Evolutionary conservation across 192 early-diverging fungal genomes (phyloP).

Genomic region (Linnemannia exigua): DNA sequence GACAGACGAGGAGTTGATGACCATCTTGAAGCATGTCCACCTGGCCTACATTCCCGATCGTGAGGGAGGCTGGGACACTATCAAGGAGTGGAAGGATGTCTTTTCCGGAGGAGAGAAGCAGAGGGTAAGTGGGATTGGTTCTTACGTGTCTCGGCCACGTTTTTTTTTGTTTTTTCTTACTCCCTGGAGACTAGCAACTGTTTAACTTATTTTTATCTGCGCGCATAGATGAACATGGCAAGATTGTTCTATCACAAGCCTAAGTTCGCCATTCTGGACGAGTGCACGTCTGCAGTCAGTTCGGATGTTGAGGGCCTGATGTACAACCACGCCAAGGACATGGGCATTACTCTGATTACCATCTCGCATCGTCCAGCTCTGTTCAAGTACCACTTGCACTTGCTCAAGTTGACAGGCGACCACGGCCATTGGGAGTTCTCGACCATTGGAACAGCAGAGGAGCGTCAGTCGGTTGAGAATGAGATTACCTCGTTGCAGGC

Average conservation of each 20-base stretch:
- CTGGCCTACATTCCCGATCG: constrained; percentile 83
- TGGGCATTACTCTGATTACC: constrained; percentile 93
- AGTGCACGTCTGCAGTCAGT: constrained; percentile 90
- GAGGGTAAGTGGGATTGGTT: constrained; percentile 62
- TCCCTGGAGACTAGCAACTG: background rate
- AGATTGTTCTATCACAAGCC: constrained; percentile 98
- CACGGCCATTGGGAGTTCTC: constrained; percentile 89
- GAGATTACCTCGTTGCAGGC: constrained; percentile 82
- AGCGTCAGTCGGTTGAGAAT: constrained; percentile 88
- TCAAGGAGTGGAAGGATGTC: constrained; percentile 93
- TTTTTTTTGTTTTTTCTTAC: constrained; percentile 7
- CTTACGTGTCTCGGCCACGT: background rate
- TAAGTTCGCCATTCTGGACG: constrained; percentile 96
- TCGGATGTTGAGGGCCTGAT: constrained; percentile 95
- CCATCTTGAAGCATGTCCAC: constrained; percentile 88
- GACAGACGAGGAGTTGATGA: constrained; percentile 86
- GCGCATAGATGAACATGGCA: constrained; percentile 87
- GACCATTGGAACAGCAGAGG: constrained; percentile 83
- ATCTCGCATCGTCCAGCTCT: constrained; percentile 96
- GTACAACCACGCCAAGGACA: constrained; percentile 83
- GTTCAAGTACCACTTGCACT: constrained; percentile 96
- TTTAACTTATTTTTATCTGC: constrained; percentile 6
- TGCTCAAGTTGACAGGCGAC: constrained; percentile 92
- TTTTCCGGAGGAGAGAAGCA: constrained; percentile 98
- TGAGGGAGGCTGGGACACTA: constrained; percentile 92